These are phyloP conservation scores for Candida corydali DNA, from an alignment of 805 yeast species.

Conservation along the genomic window DNA sequence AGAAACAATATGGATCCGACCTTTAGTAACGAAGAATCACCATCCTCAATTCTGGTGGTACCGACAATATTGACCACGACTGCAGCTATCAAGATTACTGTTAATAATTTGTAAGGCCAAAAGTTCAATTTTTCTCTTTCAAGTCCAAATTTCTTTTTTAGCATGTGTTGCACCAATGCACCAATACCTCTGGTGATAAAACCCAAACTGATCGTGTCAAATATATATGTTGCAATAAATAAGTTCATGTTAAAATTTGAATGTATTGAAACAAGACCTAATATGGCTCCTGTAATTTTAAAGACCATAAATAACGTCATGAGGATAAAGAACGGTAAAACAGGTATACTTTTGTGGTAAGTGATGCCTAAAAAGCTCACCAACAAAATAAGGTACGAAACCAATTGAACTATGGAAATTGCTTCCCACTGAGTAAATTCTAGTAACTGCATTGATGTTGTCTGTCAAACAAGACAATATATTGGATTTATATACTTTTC, in stretches of 20 bases:
- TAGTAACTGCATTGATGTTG: constrained; percentile 5
- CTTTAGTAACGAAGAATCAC: constrained; percentile 5
- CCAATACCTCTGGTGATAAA: constrained; percentile 10
- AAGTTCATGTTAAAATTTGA: constrained; percentile 6
- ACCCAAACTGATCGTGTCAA: constrained; percentile 14
- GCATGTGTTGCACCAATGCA: constrained; percentile 10
- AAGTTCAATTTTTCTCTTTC: constrained; percentile 6
- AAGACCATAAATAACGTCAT: constrained; percentile 7
- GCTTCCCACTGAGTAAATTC: constrained; percentile 8
- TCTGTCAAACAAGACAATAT: too few species aligned
- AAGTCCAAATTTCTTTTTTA: neutral
- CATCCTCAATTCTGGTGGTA: constrained; percentile 5
- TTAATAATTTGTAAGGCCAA: constrained; percentile 10
- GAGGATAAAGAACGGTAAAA: constrained; percentile 6
- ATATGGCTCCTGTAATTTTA: constrained; percentile 13
- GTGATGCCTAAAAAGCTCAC: constrained; percentile 2
- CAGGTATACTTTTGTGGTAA: neutral
- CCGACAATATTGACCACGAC: constrained; percentile 11
- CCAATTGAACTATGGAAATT: constrained; percentile 7
- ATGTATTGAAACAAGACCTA: constrained; percentile 10
- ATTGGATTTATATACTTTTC: too few species aligned
- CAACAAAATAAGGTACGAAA: constrained; percentile 3
- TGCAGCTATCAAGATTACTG: constrained; percentile 10
- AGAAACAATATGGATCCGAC: constrained; percentile 13
- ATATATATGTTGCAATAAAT: constrained; percentile 13